These are phyloP conservation scores for Ochetophila trinervis DNA, from an alignment of 306 rosid genomes.

Conservation along the genomic window DNA sequence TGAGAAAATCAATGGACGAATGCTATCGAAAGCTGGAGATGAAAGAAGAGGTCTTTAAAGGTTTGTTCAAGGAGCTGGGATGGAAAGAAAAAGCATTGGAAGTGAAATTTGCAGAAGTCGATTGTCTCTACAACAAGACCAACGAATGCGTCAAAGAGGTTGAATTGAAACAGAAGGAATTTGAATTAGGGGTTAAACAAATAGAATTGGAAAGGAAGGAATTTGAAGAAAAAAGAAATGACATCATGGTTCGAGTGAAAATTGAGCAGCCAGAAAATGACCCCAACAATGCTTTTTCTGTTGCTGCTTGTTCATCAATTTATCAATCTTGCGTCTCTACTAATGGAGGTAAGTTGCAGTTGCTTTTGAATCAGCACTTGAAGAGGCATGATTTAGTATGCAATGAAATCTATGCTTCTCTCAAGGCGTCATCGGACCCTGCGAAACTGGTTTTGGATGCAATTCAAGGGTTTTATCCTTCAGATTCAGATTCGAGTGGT, in stretches of 20 bases:
- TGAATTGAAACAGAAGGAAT: conserved; percentile 19
- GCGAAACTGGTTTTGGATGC: conserved; percentile 49
- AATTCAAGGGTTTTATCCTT: conserved; percentile 43
- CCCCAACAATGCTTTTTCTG: conserved; percentile 6
- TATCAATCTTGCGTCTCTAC: neutral
- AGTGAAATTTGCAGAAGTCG: conserved; percentile 5
- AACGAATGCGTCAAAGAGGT: conserved; percentile 28
- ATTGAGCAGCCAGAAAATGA: conserved; percentile 11
- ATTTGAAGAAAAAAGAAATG: conserved; percentile 20
- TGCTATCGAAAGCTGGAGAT: neutral
- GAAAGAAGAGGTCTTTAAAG: conserved; percentile 12
- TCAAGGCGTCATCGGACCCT: conserved; percentile 33
- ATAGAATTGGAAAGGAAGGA: conserved; percentile 29
- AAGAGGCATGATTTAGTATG: conserved; percentile 27
- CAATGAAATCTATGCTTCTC: conserved; percentile 21
- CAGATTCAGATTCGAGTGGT: no score
- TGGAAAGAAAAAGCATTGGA: conserved; percentile 2
- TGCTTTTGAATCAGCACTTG: conserved; percentile 31
- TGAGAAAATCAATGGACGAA: conserved; percentile 13
- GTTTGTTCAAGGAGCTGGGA: neutral
- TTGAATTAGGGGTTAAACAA: conserved; percentile 18
- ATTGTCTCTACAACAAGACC: conserved; percentile 7
- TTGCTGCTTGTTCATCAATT: conserved; percentile 6
- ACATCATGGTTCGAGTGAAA: conserved; percentile 19
- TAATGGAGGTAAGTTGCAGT: conserved; percentile 16